phyloP scores from a whole-genome alignment of 306 rosid genomes.

The Psophocarpus tetragonolobus region DNA sequence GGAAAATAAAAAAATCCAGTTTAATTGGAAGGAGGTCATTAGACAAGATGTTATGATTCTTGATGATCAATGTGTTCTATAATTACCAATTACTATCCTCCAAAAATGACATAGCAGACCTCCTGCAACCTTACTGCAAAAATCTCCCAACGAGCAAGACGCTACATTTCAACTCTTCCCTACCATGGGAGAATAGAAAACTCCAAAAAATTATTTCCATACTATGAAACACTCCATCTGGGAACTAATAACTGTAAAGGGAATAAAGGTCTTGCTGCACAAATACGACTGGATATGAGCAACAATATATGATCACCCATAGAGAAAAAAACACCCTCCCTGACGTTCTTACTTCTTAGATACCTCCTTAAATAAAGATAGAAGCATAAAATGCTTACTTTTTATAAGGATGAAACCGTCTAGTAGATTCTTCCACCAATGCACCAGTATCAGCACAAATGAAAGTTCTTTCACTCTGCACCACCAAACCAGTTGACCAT shows the following conservation, averaged over 20 bases:
- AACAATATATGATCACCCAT: background rate
- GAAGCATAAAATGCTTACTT: slow-evolving; percentile 50
- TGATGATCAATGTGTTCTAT: background rate
- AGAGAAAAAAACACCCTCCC: background rate
- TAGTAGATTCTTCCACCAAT: slow-evolving; percentile 58
- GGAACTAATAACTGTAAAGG: background rate
- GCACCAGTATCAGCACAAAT: slow-evolving; percentile 94
- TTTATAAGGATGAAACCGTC: slow-evolving; percentile 64
- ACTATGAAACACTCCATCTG: background rate
- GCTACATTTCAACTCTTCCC: background rate
- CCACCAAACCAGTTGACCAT: slow-evolving; percentile 33
- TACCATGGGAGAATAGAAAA: background rate
- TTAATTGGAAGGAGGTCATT: background rate
- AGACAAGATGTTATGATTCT: background rate
- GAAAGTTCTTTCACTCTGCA: slow-evolving; percentile 80
- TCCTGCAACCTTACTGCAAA: background rate
- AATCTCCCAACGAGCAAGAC: background rate
- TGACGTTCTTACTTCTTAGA: background rate
- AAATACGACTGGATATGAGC: background rate
- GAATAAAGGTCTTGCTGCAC: background rate
- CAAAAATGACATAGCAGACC: background rate
- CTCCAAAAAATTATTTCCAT: background rate
- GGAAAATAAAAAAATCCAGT: background rate
- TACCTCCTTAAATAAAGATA: background rate
- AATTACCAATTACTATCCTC: background rate